Base-by-base conservation (phyloP, 2,329 filamentous ascomycete genomes). In the Colletotrichum orbiculare region DNA sequence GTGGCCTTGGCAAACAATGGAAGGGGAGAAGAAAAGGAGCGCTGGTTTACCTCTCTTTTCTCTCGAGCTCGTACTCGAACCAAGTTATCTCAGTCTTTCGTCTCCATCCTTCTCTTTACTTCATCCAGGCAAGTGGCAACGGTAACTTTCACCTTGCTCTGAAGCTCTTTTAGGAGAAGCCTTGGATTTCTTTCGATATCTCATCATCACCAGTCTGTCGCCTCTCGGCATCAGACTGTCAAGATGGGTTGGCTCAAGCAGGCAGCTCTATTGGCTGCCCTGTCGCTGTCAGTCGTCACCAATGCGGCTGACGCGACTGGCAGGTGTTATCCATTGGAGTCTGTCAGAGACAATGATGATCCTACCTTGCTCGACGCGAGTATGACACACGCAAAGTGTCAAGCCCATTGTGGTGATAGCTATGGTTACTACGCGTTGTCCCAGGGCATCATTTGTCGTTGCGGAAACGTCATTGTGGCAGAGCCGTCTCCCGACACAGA, bases 81-180 rank as follows among this genome's bases (percentile, higher is more conserved):
- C 25, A 25, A 25, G 25, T 25, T 25, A 25, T 25, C 25, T 25
- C 25, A 25, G 25, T 25, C 25, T 38, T 34, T 13, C 1, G 2
- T 49, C 25, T 33, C 13, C 17, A 13, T 12, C 42, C 42, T 43
- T 5, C 42, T 43, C 42, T 8, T 43, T 15, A 15, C 13, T 12
- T 15, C 15, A 43, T 25, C 25, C 25, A 25, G 25, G 25, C 25
- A 25, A 25, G 25, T 25, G 25, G 25, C 25, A 25, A 25, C 25
- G 25, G 17, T 33, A 13, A 7, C 42, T 52, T 52, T 41, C 15
- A 53, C 6, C 12, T 38, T 53, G 12, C 0, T 34, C 35, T 5
- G 9, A 8, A 37, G 9, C 15, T 56, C 54, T 39, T 46, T n/a
- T 47, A 39, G 42, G 54, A 56, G 54, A 56, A 41, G 42, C 15